Evolutionary conservation across 2,329 filamentous ascomycete genomes (phyloP).

Genomic region (Colletotrichum costaricense): DNA sequence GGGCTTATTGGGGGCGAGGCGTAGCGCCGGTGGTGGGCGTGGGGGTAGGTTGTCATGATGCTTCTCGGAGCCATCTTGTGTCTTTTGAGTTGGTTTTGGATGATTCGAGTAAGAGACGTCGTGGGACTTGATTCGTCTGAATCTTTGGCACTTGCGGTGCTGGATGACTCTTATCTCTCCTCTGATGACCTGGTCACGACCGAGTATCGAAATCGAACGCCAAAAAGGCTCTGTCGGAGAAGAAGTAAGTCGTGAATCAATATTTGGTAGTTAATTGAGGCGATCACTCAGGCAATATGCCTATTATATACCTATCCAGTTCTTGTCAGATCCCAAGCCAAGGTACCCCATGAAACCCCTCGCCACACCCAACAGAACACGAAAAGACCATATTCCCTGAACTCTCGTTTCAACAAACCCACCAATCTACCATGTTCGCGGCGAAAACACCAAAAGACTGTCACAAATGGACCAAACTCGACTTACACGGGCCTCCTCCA

Average conservation of each 20-base stretch:
- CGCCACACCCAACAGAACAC: background rate
- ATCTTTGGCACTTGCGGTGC: background rate
- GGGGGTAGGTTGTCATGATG: constrained; percentile 13
- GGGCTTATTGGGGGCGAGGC: background rate
- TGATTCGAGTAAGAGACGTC: background rate
- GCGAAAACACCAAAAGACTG: background rate
- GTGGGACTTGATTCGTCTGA: background rate
- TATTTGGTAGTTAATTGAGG: background rate
- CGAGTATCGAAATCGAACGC: background rate
- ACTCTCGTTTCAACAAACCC: background rate
- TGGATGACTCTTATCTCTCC: background rate
- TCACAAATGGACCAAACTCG: background rate
- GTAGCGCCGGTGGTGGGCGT: background rate
- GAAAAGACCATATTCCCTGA: background rate
- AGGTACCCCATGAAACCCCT: background rate
- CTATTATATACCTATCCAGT: background rate
- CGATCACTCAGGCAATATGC: background rate
- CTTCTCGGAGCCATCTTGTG: constrained; percentile 8
- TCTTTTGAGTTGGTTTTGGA: background rate
- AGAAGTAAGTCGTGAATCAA: background rate
- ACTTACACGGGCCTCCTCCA: constrained; percentile 28
- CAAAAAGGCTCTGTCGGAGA: background rate
- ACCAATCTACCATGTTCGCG: background rate
- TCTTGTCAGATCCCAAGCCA: background rate
- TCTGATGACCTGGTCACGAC: background rate